Percentiles rank a stretch among this genome's conserved stretches.
Conservation (phyloP, 306 rosid genomes). For the Hippophae rhamnoides region DNA sequence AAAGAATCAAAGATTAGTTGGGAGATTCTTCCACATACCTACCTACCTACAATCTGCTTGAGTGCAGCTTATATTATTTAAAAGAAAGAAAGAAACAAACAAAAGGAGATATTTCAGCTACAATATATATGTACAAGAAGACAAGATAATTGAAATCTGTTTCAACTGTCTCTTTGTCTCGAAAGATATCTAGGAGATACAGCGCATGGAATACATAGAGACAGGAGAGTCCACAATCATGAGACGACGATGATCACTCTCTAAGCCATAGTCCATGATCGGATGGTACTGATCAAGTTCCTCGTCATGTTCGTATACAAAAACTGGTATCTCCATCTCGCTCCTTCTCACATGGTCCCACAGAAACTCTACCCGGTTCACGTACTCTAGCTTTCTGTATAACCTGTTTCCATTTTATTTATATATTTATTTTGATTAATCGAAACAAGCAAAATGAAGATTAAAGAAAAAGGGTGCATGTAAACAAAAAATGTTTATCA, state of each 20-base stretch:
- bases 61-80: too few relatives aligned
- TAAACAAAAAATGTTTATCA: not conserved
- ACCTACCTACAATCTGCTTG: too few relatives aligned
- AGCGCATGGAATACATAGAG: constrained; percentile 26
- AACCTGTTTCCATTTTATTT: constrained; percentile 12
- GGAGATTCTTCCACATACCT: too few relatives aligned
- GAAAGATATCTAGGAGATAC: constrained; percentile 8
- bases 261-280: constrained; percentile 27
- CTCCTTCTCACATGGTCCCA: constrained; percentile 31
- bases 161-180: too few relatives aligned
- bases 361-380: constrained; percentile 26
- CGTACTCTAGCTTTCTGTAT: constrained; percentile 24
- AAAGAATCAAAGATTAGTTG: too few relatives aligned
- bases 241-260: constrained; percentile 26
- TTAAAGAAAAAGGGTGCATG: not conserved
- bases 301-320: constrained; percentile 20
- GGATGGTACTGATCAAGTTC: constrained; percentile 26
- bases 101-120: too few relatives aligned
- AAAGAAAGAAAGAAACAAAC: too few relatives aligned
- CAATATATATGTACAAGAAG: too few relatives aligned
- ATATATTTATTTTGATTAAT: too few relatives aligned
- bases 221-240: constrained; percentile 2
- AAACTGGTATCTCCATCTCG: constrained; percentile 25
- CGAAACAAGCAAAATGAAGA: too few relatives aligned
- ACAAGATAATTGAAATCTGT: too few relatives aligned